Conservation (phyloP, 345 rosid species). For the Euphorbia tirucalli region DNA sequence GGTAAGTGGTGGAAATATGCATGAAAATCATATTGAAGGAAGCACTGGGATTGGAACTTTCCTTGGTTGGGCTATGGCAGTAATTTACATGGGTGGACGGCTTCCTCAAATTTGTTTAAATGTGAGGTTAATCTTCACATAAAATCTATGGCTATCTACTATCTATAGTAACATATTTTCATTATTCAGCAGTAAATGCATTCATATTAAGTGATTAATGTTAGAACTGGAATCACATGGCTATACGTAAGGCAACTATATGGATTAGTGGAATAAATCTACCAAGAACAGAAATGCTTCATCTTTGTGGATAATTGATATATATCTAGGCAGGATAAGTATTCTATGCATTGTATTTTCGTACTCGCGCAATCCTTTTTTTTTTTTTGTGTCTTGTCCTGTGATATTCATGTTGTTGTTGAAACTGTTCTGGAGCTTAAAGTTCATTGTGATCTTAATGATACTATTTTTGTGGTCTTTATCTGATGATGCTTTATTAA, state of each 20-base stretch:
- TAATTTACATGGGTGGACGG: slow-evolving; percentile 87
- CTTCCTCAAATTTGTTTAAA: slow-evolving; percentile 84
- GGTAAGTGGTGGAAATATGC: slow-evolving; percentile 36
- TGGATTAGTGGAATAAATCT: not conserved
- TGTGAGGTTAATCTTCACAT: slow-evolving; percentile 36
- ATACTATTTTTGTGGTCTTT: not conserved
- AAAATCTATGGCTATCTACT: not conserved
- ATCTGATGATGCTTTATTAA: not conserved
- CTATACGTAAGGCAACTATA: not conserved
- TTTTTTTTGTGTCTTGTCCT: not conserved
- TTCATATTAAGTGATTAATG: not conserved
- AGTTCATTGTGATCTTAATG: not conserved
- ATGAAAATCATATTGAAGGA: slow-evolving; percentile 34
- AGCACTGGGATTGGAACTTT: slow-evolving; percentile 44
- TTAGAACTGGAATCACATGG: not conserved
- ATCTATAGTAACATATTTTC: not conserved
- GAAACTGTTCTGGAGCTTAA: slow-evolving; percentile 1
- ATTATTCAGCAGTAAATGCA: not conserved
- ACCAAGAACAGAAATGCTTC: not conserved
- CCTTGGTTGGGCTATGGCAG: slow-evolving; percentile 89
- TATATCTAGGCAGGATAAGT: not conserved
- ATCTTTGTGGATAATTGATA: not conserved
- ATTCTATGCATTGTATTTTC: not conserved
- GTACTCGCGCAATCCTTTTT: not conserved
- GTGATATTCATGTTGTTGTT: not conserved